Evolutionary conservation across 352 stramenopile genomes (phyloP).

Genomic region (Pythium sp.): DNA sequence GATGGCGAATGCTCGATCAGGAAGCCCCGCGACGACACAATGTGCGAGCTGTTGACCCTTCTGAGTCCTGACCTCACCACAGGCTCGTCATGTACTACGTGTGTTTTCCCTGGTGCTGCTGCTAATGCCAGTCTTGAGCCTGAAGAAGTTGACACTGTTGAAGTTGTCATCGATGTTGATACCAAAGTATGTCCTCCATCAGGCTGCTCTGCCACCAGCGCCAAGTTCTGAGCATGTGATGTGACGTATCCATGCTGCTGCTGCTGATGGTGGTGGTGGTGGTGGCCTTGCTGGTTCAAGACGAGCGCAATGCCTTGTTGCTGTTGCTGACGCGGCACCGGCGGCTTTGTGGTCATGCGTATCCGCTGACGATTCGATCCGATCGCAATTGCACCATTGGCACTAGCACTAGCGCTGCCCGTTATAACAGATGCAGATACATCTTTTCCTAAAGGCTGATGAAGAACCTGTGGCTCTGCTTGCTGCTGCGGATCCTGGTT

Average conservation of each 20-base stretch:
- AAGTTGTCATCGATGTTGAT: background rate
- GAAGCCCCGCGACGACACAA: background rate
- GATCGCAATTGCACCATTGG: slow-evolving; percentile 25
- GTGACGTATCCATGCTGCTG: background rate
- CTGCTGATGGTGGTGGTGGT: background rate
- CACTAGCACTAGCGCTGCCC: background rate
- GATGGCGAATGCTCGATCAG: background rate
- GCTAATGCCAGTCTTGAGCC: background rate
- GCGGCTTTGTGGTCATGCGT: slow-evolving; percentile 45
- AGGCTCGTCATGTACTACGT: background rate
- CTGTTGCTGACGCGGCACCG: slow-evolving; percentile 45
- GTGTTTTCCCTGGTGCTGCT: background rate
- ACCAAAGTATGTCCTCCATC: background rate
- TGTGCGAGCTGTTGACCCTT: background rate
- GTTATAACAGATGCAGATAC: background rate
- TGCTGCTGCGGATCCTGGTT: slow-evolving; percentile 6
- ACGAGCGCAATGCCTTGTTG: slow-evolving; percentile 7
- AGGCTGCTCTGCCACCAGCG: background rate
- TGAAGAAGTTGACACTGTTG: background rate
- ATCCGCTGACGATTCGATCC: slow-evolving; percentile 55
- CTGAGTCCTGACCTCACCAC: background rate
- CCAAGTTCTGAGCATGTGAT: background rate
- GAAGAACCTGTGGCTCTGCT: background rate
- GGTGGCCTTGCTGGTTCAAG: slow-evolving; percentile 18
- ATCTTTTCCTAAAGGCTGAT: background rate